Conservation (phyloP, 2,329 filamentous ascomycete genomes). For the Cercospora citrullina region DNA sequence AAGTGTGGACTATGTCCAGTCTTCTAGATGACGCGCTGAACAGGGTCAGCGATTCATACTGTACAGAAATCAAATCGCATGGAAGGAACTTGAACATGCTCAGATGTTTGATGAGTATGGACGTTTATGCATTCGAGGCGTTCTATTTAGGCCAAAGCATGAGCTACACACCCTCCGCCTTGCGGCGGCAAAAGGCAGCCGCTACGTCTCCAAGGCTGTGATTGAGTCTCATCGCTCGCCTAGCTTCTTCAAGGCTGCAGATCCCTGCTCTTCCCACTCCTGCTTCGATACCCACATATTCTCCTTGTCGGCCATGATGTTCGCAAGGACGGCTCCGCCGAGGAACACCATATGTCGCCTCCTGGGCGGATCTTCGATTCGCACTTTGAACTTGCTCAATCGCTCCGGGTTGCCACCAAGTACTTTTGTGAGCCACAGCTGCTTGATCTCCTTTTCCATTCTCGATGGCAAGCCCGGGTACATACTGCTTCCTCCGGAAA, state of each 20-base stretch:
- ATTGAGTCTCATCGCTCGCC: constrained; percentile 66
- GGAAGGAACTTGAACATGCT: neutral
- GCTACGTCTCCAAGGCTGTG: neutral
- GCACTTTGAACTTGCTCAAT: constrained; percentile 96
- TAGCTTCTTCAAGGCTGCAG: constrained; percentile 83
- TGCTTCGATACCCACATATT: constrained; percentile 98
- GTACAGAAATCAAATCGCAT: neutral
- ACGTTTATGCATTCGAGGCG: neutral
- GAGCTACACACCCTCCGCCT: neutral
- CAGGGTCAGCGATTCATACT: neutral
- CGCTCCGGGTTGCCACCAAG: constrained; percentile 89
- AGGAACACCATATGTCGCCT: constrained; percentile 99
- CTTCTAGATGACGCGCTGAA: neutral
- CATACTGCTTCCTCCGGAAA: constrained; percentile 98
- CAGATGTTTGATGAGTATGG: neutral
- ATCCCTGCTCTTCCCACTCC: constrained; percentile 94
- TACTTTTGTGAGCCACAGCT: constrained; percentile 93
- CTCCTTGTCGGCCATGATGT: constrained; percentile 99
- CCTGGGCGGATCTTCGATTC: constrained; percentile 95
- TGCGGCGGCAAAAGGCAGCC: neutral
- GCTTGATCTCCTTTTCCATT: constrained; percentile 97
- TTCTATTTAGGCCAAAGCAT: neutral
- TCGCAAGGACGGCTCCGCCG: constrained; percentile 91
- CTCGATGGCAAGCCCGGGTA: constrained; percentile 93
- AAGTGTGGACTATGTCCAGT: neutral